phyloP scores from a whole-genome alignment of 345 rosid genomes.

The Aegle marmelos region DNA sequence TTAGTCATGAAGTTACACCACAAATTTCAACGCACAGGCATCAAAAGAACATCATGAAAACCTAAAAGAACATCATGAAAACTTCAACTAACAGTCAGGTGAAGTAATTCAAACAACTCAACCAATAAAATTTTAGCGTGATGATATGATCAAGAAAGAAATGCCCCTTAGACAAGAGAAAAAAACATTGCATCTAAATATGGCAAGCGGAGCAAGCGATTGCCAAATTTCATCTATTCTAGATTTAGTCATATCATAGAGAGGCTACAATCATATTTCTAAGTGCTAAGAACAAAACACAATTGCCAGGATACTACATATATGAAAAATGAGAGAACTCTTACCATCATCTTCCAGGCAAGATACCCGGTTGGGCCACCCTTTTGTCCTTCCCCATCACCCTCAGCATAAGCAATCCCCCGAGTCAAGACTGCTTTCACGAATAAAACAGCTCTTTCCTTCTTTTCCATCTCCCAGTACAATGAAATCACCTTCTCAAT shows the following conservation, averaged over 20 bases:
- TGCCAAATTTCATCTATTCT: neutral
- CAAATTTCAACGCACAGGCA: neutral
- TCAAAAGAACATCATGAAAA: neutral
- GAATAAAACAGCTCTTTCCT: constrained; percentile 56
- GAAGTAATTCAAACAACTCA: neutral
- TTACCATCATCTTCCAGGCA: constrained; percentile 96
- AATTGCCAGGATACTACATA: neutral
- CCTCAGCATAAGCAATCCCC: constrained; percentile 41
- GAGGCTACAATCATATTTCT: neutral
- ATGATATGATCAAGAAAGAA: neutral
- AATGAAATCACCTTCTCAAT: constrained; percentile 86
- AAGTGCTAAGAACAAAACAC: neutral
- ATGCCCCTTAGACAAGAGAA: neutral
- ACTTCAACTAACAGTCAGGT: neutral
- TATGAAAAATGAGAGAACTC: constrained; percentile 4
- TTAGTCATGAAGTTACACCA: neutral
- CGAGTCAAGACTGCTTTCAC: constrained; percentile 69
- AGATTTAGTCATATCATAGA: neutral
- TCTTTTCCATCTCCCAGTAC: constrained; percentile 77
- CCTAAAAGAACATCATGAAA: too few species aligned
- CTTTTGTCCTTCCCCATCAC: constrained; percentile 51
- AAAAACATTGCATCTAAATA: neutral
- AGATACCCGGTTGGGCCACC: constrained; percentile 94
- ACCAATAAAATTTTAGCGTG: neutral
- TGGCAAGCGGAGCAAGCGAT: neutral